A percentile compares a stretch with the other conserved stretches of the same genome.
Conservation (phyloP, 805 yeast species). For the Myxozyma sirexii region DNA sequence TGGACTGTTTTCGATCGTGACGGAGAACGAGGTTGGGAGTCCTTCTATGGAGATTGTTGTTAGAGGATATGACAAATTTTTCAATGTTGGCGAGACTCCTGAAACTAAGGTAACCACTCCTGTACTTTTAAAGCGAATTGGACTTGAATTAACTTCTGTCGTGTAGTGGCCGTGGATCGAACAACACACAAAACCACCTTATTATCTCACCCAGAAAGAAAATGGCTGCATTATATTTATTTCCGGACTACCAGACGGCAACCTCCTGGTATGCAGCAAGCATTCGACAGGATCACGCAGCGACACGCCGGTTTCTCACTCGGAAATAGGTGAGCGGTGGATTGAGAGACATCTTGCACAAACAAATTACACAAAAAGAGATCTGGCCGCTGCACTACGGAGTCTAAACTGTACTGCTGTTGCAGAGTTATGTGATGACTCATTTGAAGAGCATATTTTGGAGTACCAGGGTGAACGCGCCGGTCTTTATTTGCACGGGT, state of each 20-base stretch:
- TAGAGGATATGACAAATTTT: conserved; percentile 94
- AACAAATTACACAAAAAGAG: conserved; percentile 47
- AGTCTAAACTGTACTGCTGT: conserved; percentile 73
- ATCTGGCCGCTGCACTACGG: conserved; percentile 61
- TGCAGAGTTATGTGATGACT: conserved; percentile 89
- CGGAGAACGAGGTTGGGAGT: conserved; percentile 19
- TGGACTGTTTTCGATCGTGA: conserved; percentile 40
- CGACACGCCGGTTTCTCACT: conserved; percentile 53
- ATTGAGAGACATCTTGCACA: conserved; percentile 56
- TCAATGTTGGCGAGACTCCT: conserved; percentile 70
- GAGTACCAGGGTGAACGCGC: conserved; percentile 66
- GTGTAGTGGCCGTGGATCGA: conserved; percentile 49
- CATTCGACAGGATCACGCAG: conserved; percentile 74
- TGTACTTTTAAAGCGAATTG: no score
- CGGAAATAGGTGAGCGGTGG: conserved; percentile 66
- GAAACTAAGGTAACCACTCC: conserved; percentile 53
- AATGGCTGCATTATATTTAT: conserved; percentile 92
- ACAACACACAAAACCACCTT: conserved; percentile 70
- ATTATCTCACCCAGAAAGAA: conserved; percentile 77
- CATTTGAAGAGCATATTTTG: conserved; percentile 90
- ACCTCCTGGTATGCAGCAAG: conserved; percentile 84
- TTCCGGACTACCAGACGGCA: conserved; percentile 74
- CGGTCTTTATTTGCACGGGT: conserved; percentile 89
- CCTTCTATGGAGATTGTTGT: conserved; percentile 52
- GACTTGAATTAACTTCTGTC: no score